These are phyloP conservation scores for Hypericum perforatum DNA, from an alignment of 345 rosid species.

Conservation along the genomic window DNA sequence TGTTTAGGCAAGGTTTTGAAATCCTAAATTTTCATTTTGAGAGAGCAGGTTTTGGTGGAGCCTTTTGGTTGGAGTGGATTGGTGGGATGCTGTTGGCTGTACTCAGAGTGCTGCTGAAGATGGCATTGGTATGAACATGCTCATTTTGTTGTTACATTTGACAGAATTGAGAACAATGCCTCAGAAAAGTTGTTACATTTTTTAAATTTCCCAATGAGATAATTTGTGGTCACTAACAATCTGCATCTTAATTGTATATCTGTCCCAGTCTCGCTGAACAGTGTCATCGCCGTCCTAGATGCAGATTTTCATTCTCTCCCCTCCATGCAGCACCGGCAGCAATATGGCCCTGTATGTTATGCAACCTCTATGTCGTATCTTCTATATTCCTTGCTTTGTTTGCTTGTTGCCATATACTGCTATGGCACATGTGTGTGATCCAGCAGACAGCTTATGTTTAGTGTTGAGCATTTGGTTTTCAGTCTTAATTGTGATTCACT, in stretches of 20 bases:
- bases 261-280: constrained; percentile 81
- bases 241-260: constrained; percentile 7
- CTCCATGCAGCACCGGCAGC: constrained; percentile 85
- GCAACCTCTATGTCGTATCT: background rate
- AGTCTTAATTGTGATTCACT: background rate
- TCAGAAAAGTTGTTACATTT: background rate
- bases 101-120: constrained; percentile 99
- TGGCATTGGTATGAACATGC: constrained; percentile 56
- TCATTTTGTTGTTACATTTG: background rate
- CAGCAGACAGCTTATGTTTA: too few relatives aligned
- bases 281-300: constrained; percentile 97
- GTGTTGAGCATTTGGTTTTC: background rate
- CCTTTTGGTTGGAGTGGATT: constrained; percentile 98
- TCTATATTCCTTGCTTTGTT: too few relatives aligned
- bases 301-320: constrained; percentile 98
- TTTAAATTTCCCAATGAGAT: background rate
- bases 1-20: too few relatives aligned
- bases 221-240: background rate
- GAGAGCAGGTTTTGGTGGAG: constrained; percentile 98
- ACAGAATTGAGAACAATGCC: too few relatives aligned
- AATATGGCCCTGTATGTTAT: constrained; percentile 92
- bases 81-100: constrained; percentile 99
- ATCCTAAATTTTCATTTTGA: constrained; percentile 14
- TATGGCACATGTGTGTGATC: too few relatives aligned
- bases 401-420: too few relatives aligned